phyloP scores from a whole-genome alignment of 352 stramenopile species.

The Pythium dissimile region DNA sequence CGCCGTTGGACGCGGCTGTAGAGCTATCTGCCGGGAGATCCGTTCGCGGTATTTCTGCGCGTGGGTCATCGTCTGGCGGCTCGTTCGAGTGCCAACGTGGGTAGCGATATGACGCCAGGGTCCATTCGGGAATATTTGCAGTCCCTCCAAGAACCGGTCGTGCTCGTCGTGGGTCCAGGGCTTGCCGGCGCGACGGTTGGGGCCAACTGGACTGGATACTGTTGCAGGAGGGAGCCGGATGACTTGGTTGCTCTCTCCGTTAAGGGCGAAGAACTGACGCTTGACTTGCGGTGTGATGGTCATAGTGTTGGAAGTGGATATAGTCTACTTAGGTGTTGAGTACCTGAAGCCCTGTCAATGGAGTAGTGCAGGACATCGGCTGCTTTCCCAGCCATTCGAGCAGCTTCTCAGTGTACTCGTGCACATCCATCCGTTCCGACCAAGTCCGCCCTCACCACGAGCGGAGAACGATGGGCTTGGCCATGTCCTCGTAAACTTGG shows the following conservation, averaged over 20 bases:
- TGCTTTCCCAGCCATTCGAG: no score
- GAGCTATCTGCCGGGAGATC: conserved; percentile 28
- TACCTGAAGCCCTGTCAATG: no score
- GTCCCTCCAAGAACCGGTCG: conserved; percentile 40
- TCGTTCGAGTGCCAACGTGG: conserved; percentile 42
- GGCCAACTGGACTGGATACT: neutral
- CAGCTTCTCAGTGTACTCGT: no score
- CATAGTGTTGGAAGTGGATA: neutral
- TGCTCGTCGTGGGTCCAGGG: conserved; percentile 48
- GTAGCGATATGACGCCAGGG: conserved; percentile 45
- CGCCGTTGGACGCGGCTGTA: neutral
- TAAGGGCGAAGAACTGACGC: conserved; percentile 10
- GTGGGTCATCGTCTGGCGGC: conserved; percentile 53
- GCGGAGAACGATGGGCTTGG: no score
- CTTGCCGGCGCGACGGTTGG: neutral
- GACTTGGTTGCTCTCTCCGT: conserved; percentile 4
- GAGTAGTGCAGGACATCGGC: no score
- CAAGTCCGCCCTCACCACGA: neutral
- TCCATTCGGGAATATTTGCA: conserved; percentile 42
- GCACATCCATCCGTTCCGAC: neutral
- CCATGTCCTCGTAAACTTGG: no score
- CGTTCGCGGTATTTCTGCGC: conserved; percentile 56
- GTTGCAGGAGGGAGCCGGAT: conserved; percentile 8
- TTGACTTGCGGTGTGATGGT: conserved; percentile 3
- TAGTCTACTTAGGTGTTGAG: no score